Conservation (phyloP, 176 grass and related monocot genomes). For the Canna indica region DNA sequence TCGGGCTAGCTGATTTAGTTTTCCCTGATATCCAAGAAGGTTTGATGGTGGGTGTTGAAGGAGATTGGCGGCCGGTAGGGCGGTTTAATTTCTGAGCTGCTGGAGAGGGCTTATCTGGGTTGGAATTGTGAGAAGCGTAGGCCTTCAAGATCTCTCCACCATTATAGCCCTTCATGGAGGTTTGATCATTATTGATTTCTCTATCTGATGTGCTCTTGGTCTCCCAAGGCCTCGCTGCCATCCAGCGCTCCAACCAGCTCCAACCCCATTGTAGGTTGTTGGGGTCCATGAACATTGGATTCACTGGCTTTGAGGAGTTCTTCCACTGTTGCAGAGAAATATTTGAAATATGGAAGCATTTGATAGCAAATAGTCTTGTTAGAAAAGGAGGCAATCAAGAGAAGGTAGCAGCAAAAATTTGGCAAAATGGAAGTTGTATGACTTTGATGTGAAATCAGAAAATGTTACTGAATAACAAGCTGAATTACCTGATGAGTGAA, state of each 20-base stretch:
- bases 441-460: neutral
- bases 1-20: slow-evolving; percentile 52
- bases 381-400: slow-evolving; percentile 6
- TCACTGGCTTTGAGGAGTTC: slow-evolving; percentile 65
- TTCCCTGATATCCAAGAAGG: slow-evolving; percentile 32
- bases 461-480: neutral
- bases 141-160: slow-evolving; percentile 90
- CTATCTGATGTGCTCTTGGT: slow-evolving; percentile 40
- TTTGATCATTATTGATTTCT: slow-evolving; percentile 41
- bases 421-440: no score
- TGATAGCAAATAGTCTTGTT: neutral
- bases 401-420: neutral
- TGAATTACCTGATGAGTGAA: slow-evolving; percentile 87
- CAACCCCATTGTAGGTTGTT: slow-evolving; percentile 95
- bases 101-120: slow-evolving; percentile 40
- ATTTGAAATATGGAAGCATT: slow-evolving; percentile 19
- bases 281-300: slow-evolving; percentile 88
- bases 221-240: slow-evolving; percentile 84
- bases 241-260: slow-evolving; percentile 99
- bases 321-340: slow-evolving; percentile 62
- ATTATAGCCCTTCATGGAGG: slow-evolving; percentile 45
- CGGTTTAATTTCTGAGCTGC: slow-evolving; percentile 37
- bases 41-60: slow-evolving; percentile 45
- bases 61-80: slow-evolving; percentile 35
- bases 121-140: slow-evolving; percentile 56